These are phyloP conservation scores for Petunia axillaris DNA, from an alignment of 257 asterid genomes.

Conservation along the genomic window DNA sequence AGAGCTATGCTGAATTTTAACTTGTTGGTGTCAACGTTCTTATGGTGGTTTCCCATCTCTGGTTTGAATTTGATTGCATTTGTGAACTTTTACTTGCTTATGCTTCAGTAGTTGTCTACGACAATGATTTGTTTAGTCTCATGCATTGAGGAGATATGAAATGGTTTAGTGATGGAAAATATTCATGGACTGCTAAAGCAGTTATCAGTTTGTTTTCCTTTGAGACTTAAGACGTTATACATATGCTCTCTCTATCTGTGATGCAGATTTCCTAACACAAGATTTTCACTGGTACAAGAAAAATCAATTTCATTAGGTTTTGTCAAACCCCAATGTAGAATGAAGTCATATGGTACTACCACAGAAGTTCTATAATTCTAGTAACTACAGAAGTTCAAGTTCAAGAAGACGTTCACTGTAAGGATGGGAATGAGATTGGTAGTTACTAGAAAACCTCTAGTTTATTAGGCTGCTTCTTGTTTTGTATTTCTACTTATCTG, in stretches of 20 bases:
- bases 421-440: background rate
- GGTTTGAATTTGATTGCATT: background rate
- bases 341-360: conserved; percentile 15
- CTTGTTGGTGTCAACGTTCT: background rate
- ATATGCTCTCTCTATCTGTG: too few relatives aligned
- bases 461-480: background rate
- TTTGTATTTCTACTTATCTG: background rate
- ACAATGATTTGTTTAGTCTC: background rate
- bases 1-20: background rate
- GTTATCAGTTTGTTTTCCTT: conserved; percentile 3
- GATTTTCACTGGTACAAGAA: background rate
- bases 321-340: background rate
- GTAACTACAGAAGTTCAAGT: background rate
- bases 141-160: background rate
- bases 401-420: background rate
- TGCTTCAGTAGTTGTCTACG: background rate
- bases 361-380: background rate
- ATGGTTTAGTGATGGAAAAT: background rate
- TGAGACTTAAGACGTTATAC: background rate
- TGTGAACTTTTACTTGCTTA: background rate
- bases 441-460: background rate
- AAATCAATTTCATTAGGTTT: background rate
- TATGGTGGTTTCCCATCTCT: conserved; percentile 7
- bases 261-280: too few relatives aligned
- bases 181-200: background rate